A percentile compares a stretch with the other conserved stretches of the same genome.
Evolutionary conservation across 2,329 filamentous ascomycete species (phyloP).

Genomic region (Teratosphaeria viscida): DNA sequence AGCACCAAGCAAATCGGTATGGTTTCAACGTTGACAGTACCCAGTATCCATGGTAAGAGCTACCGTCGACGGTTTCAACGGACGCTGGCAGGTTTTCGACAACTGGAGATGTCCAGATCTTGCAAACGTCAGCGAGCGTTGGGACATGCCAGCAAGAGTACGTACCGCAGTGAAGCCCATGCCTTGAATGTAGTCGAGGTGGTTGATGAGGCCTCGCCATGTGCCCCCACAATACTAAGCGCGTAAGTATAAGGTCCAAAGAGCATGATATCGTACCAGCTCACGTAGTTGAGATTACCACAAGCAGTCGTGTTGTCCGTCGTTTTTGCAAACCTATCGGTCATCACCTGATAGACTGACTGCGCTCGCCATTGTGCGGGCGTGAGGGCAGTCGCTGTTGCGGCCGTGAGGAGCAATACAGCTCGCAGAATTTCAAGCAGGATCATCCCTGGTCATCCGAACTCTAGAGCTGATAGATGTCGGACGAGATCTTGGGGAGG

Average conservation of each 20-base stretch:
- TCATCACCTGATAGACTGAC: constrained; percentile 50
- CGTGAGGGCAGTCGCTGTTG: not conserved
- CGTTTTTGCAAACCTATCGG: constrained; percentile 44
- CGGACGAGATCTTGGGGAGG: not conserved
- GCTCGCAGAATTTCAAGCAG: not conserved
- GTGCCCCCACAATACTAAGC: constrained; percentile 37
- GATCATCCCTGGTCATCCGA: not conserved
- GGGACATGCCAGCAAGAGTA: not conserved
- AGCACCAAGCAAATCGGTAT: not conserved
- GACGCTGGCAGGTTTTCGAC: constrained; percentile 32
- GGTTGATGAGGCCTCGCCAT: constrained; percentile 33
- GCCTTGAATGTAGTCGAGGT: constrained; percentile 39
- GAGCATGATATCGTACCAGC: not conserved
- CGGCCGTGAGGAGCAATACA: not conserved
- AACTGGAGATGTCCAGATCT: constrained; percentile 44
- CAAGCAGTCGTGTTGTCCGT: constrained; percentile 35
- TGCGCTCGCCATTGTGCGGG: constrained; percentile 39
- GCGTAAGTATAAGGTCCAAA: not conserved
- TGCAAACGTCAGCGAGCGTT: not conserved
- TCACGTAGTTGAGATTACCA: constrained; percentile 27
- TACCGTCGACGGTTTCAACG: constrained; percentile 21
- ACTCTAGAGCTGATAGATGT: not conserved
- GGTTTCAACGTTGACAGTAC: constrained; percentile 3
- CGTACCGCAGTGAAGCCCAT: constrained; percentile 37
- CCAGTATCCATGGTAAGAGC: constrained; percentile 48